These are phyloP conservation scores for Passalora sequoiae DNA, from an alignment of 2,329 filamentous ascomycete genomes.

Conservation along the genomic window DNA sequence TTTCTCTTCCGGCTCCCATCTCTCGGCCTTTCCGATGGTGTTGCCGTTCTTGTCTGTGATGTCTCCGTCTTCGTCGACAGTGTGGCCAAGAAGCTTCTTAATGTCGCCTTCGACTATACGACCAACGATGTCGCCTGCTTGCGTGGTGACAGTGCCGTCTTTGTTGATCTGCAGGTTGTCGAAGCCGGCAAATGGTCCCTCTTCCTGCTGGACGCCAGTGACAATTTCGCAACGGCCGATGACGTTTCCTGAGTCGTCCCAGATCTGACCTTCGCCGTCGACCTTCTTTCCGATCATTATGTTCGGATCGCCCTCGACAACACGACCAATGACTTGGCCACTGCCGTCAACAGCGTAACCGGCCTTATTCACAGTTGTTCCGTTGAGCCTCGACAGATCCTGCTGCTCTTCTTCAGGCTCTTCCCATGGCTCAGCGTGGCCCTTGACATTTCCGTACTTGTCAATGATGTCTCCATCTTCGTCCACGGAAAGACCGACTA, in stretches of 20 bases:
- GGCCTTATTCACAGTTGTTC: conserved; percentile 59
- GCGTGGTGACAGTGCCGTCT: conserved; percentile 51
- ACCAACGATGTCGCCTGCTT: conserved; percentile 44
- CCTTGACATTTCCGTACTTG: conserved; percentile 61
- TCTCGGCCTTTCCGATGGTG: conserved; percentile 48
- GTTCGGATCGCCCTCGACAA: conserved; percentile 53
- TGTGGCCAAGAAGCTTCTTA: conserved; percentile 48
- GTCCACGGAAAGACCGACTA: conserved; percentile 70
- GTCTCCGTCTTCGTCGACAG: conserved; percentile 49
- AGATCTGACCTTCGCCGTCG: conserved; percentile 58
- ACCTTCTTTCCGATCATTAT: conserved; percentile 58
- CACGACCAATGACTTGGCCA: conserved; percentile 55
- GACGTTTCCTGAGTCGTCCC: conserved; percentile 58
- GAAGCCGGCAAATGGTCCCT: conserved; percentile 58
- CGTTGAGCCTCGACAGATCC: conserved; percentile 56
- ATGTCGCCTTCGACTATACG: conserved; percentile 48
- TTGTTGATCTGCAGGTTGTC: conserved; percentile 53
- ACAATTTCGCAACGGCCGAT: conserved; percentile 56
- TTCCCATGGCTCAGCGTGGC: conserved; percentile 55
- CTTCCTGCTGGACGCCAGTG: conserved; percentile 45
- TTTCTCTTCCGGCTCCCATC: conserved; percentile 52
- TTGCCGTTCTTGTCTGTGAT: conserved; percentile 52
- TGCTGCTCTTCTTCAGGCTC: conserved; percentile 45
- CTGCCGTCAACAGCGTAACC: conserved; percentile 58
- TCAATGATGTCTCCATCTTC: conserved; percentile 79